Evolutionary conservation across 306 rosid species (phyloP).

Genomic region (Mimosa pudica): DNA sequence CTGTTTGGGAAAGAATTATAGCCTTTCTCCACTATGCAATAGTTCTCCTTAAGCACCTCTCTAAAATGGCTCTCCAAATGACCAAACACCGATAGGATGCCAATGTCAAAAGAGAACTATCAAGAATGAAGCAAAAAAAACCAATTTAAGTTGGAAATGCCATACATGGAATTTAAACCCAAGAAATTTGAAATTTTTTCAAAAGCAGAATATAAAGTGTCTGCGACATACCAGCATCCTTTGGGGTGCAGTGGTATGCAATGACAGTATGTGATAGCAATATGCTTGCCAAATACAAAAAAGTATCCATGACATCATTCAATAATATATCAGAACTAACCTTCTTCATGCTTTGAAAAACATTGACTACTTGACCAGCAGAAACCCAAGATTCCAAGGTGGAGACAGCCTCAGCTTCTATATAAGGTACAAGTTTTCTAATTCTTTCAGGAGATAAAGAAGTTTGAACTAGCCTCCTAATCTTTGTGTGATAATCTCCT

Average conservation of each 20-base stretch:
- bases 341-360: slow-evolving; percentile 76
- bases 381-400: slow-evolving; percentile 70
- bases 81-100: slow-evolving; percentile 74
- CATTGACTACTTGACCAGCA: slow-evolving; percentile 41
- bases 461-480: slow-evolving; percentile 67
- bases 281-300: too few species aligned
- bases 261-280: too few species aligned
- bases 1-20: slow-evolving; percentile 79
- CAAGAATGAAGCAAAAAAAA: neutral
- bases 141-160: neutral
- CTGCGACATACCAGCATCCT: too few species aligned
- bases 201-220: neutral
- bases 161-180: neutral
- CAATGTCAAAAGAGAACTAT: slow-evolving; percentile 80
- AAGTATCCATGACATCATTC: too few species aligned
- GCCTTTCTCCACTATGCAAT: slow-evolving; percentile 75
- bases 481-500: slow-evolving; percentile 65
- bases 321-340: slow-evolving; percentile 26
- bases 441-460: slow-evolving; percentile 58
- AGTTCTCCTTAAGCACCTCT: slow-evolving; percentile 66
- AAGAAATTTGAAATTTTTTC: neutral
- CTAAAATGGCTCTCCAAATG: slow-evolving; percentile 48
- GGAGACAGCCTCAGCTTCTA: slow-evolving; percentile 57
- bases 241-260: too few species aligned
- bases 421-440: slow-evolving; percentile 49